Percentiles rank a stretch among this genome's conserved stretches.
These are phyloP conservation scores for Podila minutissima DNA, from an alignment of 192 early-diverging fungal genomes.

Conservation along the genomic window DNA sequence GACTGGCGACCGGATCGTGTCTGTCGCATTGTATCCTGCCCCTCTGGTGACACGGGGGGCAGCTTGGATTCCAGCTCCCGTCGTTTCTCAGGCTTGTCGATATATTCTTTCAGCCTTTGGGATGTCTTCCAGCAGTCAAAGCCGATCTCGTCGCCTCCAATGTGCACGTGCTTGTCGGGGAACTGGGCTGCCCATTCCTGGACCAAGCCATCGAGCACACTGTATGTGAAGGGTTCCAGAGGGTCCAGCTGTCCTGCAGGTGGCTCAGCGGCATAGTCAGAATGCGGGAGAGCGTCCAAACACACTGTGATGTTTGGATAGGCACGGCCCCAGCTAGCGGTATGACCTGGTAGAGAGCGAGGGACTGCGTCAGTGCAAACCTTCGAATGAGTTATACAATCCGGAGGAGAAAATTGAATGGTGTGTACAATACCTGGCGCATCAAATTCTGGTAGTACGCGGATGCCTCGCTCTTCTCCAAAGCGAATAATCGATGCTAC, in stretches of 20 bases:
- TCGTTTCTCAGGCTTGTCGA: slow-evolving; percentile 8
- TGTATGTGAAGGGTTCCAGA: slow-evolving; percentile 69
- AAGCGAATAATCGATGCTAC: slow-evolving; percentile 76
- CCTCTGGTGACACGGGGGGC: background rate
- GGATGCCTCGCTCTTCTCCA: slow-evolving; percentile 77
- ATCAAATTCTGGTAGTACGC: slow-evolving; percentile 94
- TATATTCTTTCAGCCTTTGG: slow-evolving; percentile 48
- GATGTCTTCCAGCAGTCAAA: slow-evolving; percentile 71
- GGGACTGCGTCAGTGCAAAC: too few species aligned
- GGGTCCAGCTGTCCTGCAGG: slow-evolving; percentile 89
- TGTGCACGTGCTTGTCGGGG: slow-evolving; percentile 77
- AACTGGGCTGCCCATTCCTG: slow-evolving; percentile 75
- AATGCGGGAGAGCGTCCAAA: slow-evolving; percentile 60
- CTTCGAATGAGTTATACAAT: too few species aligned
- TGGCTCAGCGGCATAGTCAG: slow-evolving; percentile 63
- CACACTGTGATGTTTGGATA: slow-evolving; percentile 66
- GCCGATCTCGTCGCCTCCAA: slow-evolving; percentile 84
- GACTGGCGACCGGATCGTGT: slow-evolving; percentile 38
- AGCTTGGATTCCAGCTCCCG: slow-evolving; percentile 11
- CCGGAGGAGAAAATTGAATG: too few species aligned
- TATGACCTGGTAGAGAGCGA: slow-evolving; percentile 68
- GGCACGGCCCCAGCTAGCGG: slow-evolving; percentile 53
- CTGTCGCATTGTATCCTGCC: slow-evolving; percentile 50
- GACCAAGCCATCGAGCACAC: slow-evolving; percentile 70
- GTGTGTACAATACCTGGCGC: slow-evolving; percentile 54